phyloP scores from a whole-genome alignment of 495 filamentous ascomycete genomes.

The Neurospora sp. region DNA sequence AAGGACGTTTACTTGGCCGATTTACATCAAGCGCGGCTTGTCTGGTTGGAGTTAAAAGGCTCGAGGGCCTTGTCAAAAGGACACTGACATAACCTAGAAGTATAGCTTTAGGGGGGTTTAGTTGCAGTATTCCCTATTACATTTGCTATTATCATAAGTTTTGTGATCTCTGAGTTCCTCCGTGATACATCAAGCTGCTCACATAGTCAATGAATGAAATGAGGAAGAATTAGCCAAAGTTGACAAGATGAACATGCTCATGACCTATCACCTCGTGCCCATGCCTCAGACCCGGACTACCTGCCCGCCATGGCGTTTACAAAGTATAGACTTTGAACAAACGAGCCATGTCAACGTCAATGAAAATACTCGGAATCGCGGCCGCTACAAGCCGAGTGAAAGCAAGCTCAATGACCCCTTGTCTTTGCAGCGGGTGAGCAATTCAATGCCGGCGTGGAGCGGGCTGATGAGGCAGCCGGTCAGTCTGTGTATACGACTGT shows the following conservation, averaged over 20 bases:
- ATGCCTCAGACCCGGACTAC: background rate
- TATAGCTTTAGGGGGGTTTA: background rate
- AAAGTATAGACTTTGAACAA: background rate
- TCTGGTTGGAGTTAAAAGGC: background rate
- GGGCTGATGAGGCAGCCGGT: background rate
- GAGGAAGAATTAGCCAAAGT: background rate
- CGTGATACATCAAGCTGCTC: background rate
- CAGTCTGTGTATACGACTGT: background rate
- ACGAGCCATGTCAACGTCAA: background rate
- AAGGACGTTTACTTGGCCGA: background rate
- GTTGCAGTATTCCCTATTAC: background rate
- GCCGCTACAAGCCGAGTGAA: background rate
- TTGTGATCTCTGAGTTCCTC: background rate
- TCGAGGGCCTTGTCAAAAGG: background rate
- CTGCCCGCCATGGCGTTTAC: background rate
- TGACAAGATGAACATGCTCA: background rate
- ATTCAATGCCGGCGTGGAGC: background rate
- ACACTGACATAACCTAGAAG: background rate
- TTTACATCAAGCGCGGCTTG: background rate
- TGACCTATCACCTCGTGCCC: background rate
- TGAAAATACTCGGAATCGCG: background rate
- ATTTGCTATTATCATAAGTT: background rate
- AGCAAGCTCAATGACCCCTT: background rate
- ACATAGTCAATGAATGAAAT: background rate
- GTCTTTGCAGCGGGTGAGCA: background rate